Percentiles rank a stretch among this genome's conserved stretches.
Evolutionary conservation across 352 stramenopile species (phyloP).

Genomic region (Globisporangium cederbergense): DNA sequence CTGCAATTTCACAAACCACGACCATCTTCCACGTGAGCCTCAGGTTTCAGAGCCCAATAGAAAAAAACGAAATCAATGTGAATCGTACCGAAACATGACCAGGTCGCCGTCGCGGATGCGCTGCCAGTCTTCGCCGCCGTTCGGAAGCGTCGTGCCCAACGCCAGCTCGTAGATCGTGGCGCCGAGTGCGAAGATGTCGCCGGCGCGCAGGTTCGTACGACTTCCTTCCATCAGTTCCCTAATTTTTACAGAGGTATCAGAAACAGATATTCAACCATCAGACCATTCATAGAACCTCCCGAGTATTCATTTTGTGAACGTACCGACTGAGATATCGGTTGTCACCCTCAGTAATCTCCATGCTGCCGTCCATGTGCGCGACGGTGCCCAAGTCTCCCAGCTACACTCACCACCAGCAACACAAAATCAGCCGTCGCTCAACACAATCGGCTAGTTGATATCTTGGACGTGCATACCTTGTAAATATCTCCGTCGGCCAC

Average conservation of each 20-base stretch:
- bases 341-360: constrained; percentile 86
- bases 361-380: constrained; percentile 68
- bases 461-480: constrained; percentile 40
- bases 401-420: constrained; percentile 16
- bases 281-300: not conserved
- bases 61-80: not conserved
- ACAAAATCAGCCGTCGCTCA: not conserved
- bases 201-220: constrained; percentile 65
- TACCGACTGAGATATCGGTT: constrained; percentile 84
- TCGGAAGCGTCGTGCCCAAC: constrained; percentile 61
- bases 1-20: constrained; percentile 20
- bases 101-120: constrained; percentile 84
- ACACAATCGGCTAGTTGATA: constrained; percentile 7
- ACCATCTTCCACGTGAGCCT: not conserved
- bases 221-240: constrained; percentile 80
- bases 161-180: constrained; percentile 84
- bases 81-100: constrained; percentile 59
- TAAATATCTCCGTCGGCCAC: constrained; percentile 58
- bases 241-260: not conserved
- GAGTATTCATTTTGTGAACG: constrained; percentile 8
- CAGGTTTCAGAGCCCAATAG: not conserved
- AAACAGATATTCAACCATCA: not conserved
- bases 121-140: constrained; percentile 80
- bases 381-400: constrained; percentile 81
- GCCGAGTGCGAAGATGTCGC: constrained; percentile 83